Percentiles rank a stretch among this genome's conserved stretches.
Conservation (phyloP, 1,284 basidiomycete species). For the Hymenochaete sp. region DNA sequence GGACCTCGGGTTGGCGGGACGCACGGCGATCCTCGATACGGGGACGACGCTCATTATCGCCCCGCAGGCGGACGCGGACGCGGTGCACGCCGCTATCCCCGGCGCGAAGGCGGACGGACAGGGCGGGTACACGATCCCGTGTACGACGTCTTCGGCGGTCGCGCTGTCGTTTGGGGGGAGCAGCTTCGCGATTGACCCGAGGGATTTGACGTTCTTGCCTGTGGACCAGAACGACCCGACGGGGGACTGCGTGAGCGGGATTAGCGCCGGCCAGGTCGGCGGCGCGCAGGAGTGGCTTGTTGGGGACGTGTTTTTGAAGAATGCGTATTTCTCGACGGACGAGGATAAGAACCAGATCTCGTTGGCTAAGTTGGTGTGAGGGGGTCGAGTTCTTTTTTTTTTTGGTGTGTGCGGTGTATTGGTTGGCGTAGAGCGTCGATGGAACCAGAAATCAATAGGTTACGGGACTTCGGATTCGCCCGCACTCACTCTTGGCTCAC, state of each 20-base stretch:
- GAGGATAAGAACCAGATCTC: slow-evolving; percentile 59
- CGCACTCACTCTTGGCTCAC: no score
- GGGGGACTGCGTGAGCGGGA: slow-evolving; percentile 69
- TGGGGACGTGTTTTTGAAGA: slow-evolving; percentile 71
- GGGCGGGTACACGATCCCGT: slow-evolving; percentile 72
- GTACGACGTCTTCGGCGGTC: slow-evolving; percentile 56
- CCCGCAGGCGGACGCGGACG: slow-evolving; percentile 49
- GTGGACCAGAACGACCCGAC: slow-evolving; percentile 49
- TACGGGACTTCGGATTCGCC: no score
- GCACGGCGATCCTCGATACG: slow-evolving; percentile 73
- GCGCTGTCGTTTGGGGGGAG: slow-evolving; percentile 61
- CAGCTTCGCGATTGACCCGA: slow-evolving; percentile 55
- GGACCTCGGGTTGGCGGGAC: slow-evolving; percentile 44
- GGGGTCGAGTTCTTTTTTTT: background rate
- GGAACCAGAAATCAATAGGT: no score
- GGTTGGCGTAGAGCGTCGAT: no score
- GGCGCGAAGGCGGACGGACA: slow-evolving; percentile 54
- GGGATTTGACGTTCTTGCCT: slow-evolving; percentile 66
- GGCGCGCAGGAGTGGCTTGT: slow-evolving; percentile 67
- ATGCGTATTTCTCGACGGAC: slow-evolving; percentile 71
- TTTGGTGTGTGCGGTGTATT: background rate
- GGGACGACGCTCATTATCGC: slow-evolving; percentile 65
- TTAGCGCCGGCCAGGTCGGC: slow-evolving; percentile 57
- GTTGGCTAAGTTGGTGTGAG: slow-evolving; percentile 47
- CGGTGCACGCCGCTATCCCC: slow-evolving; percentile 50